Percentiles rank a stretch among this genome's conserved stretches.
Evolutionary conservation across 257 asterid genomes (phyloP).

Genomic region (Solanum appendiculatum): DNA sequence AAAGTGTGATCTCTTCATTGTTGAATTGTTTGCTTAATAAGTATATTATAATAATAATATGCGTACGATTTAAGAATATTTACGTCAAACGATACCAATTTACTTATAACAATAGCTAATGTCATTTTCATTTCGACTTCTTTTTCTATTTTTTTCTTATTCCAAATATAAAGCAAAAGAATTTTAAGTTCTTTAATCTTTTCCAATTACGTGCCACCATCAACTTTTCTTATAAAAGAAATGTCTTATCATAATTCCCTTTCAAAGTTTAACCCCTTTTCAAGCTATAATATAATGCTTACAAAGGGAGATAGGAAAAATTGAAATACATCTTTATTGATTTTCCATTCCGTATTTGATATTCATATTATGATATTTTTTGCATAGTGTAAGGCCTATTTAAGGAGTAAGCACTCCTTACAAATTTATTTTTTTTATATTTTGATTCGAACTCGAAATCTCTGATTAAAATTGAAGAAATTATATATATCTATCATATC

Average conservation of each 20-base stretch:
- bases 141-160: background rate
- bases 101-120: background rate
- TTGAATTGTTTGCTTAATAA: background rate
- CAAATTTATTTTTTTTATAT: background rate
- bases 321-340: background rate
- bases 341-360: background rate
- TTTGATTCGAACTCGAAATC: background rate
- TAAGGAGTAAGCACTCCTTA: background rate
- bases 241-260: conserved; percentile 22
- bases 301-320: conserved; percentile 8
- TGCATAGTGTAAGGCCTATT: background rate
- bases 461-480: background rate
- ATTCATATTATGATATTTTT: background rate
- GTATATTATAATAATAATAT: background rate
- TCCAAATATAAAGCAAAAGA: conserved; percentile 2
- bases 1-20: background rate
- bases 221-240: conserved; percentile 19
- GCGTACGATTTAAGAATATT: background rate
- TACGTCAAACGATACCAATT: background rate
- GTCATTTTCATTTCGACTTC: background rate
- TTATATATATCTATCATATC: background rate
- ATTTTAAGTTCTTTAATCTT: conserved; percentile 24
- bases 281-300: conserved; percentile 2
- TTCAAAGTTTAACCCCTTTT: conserved; percentile 16
- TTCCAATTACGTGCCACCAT: conserved; percentile 18